Base-by-base conservation (phyloP, 192 early-diverging fungal species). In the Rhizoclosmatium sp. region DNA sequence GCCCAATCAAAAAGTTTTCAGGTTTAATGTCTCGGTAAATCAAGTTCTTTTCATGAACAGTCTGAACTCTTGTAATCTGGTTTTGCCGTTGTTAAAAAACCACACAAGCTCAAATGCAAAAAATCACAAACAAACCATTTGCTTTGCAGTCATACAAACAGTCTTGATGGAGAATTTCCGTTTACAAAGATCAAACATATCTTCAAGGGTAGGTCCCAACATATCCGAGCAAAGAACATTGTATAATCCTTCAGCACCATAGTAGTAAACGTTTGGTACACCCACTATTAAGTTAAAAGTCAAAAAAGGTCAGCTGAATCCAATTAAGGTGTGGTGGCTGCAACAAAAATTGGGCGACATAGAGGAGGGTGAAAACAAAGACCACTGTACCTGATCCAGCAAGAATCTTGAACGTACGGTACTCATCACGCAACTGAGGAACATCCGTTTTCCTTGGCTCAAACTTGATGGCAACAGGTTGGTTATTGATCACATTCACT, bases 11-110 rank as follows among this genome's bases (percentile, higher is more conserved):
- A 78, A 99, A 99, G 87, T 99, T 99, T 85, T 99, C 97, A 47
- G 97, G 97, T 83, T 99, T 99, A 82, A 99, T 98, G 83, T 99
- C 97, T 62, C 97, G 91, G 86, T 99, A 99, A 54, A 99, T 96
- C 54, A 98, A 84, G 78, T 96, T 97, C 81, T 93, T 91, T 81
- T 98, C 96, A 79, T 99, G 97, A 60, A 99, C 95, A 0, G 92
- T 90, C 87, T 97, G 94, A 19, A 99, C 93, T 51, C 95, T 92
- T 48, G 85, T 91, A 91, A 93, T 76, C 95, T 96, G 39, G 91
- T 46, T 41, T 39, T 31, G 61, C 14, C 39, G 23, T 12, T 19
- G 14, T 47, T 47, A 47, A 69, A 46, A 10, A 69, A 16, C n/a
- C 42, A 69, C 21, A 42, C 5, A 76, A 42, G 14, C 2, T 16